Conservation (phyloP, 2,329 filamentous ascomycete species). For the Aspergillus sp. region DNA sequence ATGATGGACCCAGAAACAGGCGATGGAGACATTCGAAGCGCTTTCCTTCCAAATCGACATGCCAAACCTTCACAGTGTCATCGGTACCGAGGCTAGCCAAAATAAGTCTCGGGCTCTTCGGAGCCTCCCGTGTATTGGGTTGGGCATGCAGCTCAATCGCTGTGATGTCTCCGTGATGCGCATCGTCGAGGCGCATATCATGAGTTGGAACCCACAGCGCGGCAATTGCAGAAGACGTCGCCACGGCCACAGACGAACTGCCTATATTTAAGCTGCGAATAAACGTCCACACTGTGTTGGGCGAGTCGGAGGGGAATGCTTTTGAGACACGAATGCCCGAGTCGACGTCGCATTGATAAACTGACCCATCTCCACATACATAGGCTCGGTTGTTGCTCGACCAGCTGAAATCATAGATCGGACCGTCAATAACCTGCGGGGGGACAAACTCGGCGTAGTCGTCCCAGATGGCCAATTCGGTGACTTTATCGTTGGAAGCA, state of each 20-base stretch:
- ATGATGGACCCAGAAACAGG: conserved; percentile 25
- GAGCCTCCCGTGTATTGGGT: conserved; percentile 17
- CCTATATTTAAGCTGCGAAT: conserved; percentile 25
- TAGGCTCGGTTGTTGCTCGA: conserved; percentile 27
- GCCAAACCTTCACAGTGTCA: conserved; percentile 38
- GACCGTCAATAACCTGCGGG: conserved; percentile 27
- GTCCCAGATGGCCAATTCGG: conserved; percentile 38
- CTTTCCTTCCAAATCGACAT: conserved; percentile 29
- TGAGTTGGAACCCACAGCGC: conserved; percentile 39
- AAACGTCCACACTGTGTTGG: conserved; percentile 32
- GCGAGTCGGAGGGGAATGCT: conserved; percentile 21
- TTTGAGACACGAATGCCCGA: conserved; percentile 28
- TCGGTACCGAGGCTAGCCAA: conserved; percentile 39
- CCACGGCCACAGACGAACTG: conserved; percentile 26
- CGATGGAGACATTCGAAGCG: conserved; percentile 28
- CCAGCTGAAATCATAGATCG: conserved; percentile 37
- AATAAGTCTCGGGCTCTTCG: conserved; percentile 18
- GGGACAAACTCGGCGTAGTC: conserved; percentile 27
- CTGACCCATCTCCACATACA: conserved; percentile 30
- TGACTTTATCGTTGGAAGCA: conserved; percentile 33
- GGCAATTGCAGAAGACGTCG: conserved; percentile 29
- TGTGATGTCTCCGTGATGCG: conserved; percentile 36
- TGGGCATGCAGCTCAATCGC: conserved; percentile 34
- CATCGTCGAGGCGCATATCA: conserved; percentile 28
- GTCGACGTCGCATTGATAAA: conserved; percentile 33